phyloP scores from a whole-genome alignment of 1,139 yeast species.

The Kodamaea derodonti region DNA sequence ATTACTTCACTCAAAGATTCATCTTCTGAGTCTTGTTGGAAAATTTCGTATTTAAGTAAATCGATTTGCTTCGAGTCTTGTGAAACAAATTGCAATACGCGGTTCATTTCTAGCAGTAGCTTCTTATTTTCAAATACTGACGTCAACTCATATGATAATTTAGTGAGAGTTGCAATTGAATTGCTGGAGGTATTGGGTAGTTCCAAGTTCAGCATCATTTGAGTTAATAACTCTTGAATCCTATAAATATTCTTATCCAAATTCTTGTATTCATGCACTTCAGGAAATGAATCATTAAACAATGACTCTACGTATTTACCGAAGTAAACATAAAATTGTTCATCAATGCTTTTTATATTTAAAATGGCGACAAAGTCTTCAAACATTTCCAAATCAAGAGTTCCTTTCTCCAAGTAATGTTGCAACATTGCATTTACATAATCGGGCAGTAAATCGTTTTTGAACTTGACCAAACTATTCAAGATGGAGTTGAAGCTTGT shows the following conservation, averaged over 20 bases:
- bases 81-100: conserved; percentile 2
- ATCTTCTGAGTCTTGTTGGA: conserved; percentile 21
- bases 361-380: conserved; percentile 14
- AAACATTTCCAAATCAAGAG: conserved; percentile 20
- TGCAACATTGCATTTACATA: conserved; percentile 22
- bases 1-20: conserved; percentile 21
- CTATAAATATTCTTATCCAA: conserved; percentile 28
- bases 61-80: conserved; percentile 7
- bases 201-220: conserved; percentile 8
- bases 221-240: conserved; percentile 21
- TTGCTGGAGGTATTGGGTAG: conserved; percentile 10
- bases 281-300: conserved; percentile 26
- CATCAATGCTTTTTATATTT: conserved; percentile 10
- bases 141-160: conserved; percentile 23
- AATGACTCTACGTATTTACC: conserved; percentile 28
- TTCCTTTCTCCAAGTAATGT: conserved; percentile 13
- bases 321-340: conserved; percentile 18
- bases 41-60: conserved; percentile 16
- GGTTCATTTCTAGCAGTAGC: conserved; percentile 4
- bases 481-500: conserved; percentile 12
- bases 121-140: conserved; percentile 14
- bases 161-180: conserved; percentile 16
- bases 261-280: conserved; percentile 34
- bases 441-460: conserved; percentile 15
- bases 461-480: conserved; percentile 10